These are phyloP conservation scores for Saccharum hybrid DNA, from an alignment of 202 grass and related monocot genomes.

Conservation along the genomic window DNA sequence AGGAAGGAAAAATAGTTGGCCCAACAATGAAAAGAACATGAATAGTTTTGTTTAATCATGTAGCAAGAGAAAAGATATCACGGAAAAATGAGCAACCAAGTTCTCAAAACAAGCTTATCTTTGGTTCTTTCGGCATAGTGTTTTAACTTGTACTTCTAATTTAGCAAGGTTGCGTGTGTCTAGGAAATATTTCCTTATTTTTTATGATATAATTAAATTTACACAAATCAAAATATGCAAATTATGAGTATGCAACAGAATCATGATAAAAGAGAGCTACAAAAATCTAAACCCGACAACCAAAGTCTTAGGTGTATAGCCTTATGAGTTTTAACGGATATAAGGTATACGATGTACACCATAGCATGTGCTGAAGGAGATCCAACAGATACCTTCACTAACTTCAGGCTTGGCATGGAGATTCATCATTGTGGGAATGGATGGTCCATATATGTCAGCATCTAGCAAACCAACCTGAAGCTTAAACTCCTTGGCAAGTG, in stretches of 20 bases:
- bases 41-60: slow-evolving; percentile 1
- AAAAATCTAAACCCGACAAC: neutral
- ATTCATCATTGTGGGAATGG: slow-evolving; percentile 98
- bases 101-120: neutral
- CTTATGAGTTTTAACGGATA: neutral
- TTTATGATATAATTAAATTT: neutral
- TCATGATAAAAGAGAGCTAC: neutral
- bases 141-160: neutral
- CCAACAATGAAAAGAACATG: neutral
- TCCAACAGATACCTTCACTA: slow-evolving; percentile 66
- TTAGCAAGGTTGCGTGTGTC: slow-evolving; percentile 24
- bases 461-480: slow-evolving; percentile 86
- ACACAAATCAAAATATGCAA: slow-evolving; percentile 28
- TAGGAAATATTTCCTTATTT: slow-evolving; percentile 3
- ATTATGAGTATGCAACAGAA: neutral
- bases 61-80: slow-evolving; percentile 3
- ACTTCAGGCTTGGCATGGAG: slow-evolving; percentile 82
- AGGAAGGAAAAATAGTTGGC: too few species aligned
- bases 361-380: slow-evolving; percentile 13
- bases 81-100: neutral
- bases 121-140: neutral
- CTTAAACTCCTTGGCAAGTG: slow-evolving; percentile 77
- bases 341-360: neutral
- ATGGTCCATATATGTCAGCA: slow-evolving; percentile 97
- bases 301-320: neutral